phyloP scores from a whole-genome alignment of 2,329 filamentous ascomycete species.

The Aureobasidium sp. region DNA sequence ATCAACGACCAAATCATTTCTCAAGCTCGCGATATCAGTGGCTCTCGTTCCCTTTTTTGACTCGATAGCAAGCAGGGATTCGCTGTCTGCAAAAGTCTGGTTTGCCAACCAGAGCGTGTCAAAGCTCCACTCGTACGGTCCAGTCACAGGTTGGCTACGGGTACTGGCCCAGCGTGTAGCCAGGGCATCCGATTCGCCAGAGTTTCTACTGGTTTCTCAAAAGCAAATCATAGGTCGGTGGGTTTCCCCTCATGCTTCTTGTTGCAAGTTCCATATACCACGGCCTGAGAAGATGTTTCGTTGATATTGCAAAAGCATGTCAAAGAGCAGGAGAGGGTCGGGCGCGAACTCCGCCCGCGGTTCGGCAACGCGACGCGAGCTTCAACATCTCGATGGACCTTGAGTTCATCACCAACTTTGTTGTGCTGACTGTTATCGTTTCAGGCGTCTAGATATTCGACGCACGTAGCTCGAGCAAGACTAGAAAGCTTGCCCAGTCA shows the following conservation, averaged over 20 bases:
- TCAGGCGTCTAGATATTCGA: background rate
- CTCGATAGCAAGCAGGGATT: background rate
- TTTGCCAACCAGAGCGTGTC: conserved; percentile 6
- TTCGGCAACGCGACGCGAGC: conserved; percentile 8
- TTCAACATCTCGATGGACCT: background rate
- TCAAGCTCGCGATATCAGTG: background rate
- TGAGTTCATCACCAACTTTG: background rate
- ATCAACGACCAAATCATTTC: background rate
- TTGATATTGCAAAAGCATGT: conserved; percentile 5
- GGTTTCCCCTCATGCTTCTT: background rate
- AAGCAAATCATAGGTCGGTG: conserved; percentile 5
- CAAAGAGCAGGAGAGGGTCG: background rate
- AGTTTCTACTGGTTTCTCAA: background rate
- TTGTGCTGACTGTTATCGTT: background rate
- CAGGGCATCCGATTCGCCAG: conserved; percentile 11
- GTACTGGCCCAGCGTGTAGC: conserved; percentile 13
- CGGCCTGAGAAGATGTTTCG: background rate
- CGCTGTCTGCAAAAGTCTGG: background rate
- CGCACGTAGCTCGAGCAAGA: background rate
- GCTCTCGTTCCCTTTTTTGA: background rate
- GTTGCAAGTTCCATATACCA: background rate
- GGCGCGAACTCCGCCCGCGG: background rate
- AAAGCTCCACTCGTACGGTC: background rate
- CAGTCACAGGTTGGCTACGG: conserved; percentile 7
- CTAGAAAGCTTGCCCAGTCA: background rate